Percentiles rank a stretch among this genome's conserved stretches.
Evolutionary conservation across 129 eudicot genomes (phyloP).

Genomic region (Cynara cardunculus): DNA sequence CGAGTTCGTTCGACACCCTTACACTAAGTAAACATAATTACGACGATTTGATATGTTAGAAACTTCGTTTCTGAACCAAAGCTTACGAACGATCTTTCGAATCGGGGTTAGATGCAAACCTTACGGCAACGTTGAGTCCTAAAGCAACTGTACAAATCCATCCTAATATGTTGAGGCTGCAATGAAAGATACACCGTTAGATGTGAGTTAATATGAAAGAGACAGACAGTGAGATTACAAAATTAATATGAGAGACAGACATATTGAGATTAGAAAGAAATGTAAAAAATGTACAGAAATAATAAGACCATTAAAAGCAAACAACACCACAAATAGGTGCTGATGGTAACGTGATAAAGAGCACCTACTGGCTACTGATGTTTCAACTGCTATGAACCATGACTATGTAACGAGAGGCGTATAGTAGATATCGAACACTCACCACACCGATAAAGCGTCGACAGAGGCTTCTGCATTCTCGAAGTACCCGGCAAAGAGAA

Average conservation of each 20-base stretch:
- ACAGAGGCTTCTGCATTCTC: constrained; percentile 47
- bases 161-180: constrained; percentile 48
- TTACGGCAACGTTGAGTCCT: constrained; percentile 50
- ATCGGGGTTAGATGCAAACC: constrained; percentile 21
- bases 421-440: not conserved
- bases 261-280: no score
- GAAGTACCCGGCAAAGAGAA: constrained; percentile 49
- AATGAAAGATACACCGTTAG: not conserved
- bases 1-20: constrained; percentile 55
- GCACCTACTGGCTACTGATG: not conserved
- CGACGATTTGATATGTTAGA: not conserved
- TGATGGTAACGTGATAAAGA: not conserved
- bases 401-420: not conserved
- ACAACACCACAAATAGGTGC: no score
- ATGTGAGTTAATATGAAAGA: no score
- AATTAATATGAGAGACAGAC: no score
- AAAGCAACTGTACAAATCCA: constrained; percentile 33
- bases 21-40: constrained; percentile 34
- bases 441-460: constrained; percentile 34
- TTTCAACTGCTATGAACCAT: not conserved
- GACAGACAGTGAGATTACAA: no score
- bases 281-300: no score
- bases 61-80: not conserved
- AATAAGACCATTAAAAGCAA: no score
- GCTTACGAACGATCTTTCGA: not conserved